Evolutionary conservation across 2,329 filamentous ascomycete species (phyloP), one percentile per base, ranked within the genome.

Genomic region (Botrytis cinerea): DNA sequence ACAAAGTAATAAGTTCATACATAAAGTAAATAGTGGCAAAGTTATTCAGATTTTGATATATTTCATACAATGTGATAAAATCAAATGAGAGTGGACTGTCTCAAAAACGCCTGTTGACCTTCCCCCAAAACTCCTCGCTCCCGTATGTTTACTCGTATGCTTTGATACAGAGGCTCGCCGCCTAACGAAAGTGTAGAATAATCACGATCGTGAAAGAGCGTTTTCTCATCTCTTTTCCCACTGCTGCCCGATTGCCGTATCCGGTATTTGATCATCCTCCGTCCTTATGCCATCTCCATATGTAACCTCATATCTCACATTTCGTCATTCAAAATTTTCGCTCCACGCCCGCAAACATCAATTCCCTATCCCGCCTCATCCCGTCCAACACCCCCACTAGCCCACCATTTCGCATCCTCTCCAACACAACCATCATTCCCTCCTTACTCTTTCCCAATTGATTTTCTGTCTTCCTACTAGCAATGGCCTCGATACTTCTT

Each of bases 391-490:
- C 91, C 35, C 83, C 90, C 25, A 92, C 89, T 28, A 93, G 83
- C 0, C 91, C 91, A 57, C 91, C 91, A 73, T 86, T 85, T 71
- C 91, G 85, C 80, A 93, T 82, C 66, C 93, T 86, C 82, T 94
- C 92, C 35, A 96, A 85, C 14, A 96, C 93, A 54, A 95, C 89
- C 73, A 89, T 90, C 93, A 96, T 95, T 67, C 93, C 93, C 81
- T 95, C 92, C 68, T 92, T 90, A 77, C 92, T 93, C 84, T 95
- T 95, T 70, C 91, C 90, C 78, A 95, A 87, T 80, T 93, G 92
- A 78, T 92, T 91, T 76, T 91, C 88, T 8, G 93, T 94, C 80
- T 93, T 92, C 79, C 90, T 91, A 57, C 93, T 90, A 18, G 92
- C 92, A 75, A 95, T 90, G 71, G 88, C 88, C 84, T 96, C 93